phyloP scores from a whole-genome alignment of 2,329 filamentous ascomycete species.

The Trichoderma harzianum region DNA sequence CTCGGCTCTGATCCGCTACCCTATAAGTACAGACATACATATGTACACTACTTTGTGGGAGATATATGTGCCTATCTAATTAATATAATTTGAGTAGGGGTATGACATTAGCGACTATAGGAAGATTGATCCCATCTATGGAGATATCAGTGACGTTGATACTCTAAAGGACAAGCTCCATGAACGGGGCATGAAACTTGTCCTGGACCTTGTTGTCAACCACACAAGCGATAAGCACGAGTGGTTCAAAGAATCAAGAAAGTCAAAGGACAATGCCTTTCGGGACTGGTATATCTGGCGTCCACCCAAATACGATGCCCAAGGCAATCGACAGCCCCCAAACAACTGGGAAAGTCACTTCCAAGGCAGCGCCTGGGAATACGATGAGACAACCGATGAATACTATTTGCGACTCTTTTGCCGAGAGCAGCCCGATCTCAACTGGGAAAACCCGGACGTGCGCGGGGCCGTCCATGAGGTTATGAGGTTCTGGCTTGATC shows the following conservation, averaged over 20 bases:
- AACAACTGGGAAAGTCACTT: conserved; percentile 54
- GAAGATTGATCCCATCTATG: conserved; percentile 62
- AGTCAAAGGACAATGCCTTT: conserved; percentile 51
- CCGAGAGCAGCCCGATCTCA: conserved; percentile 70
- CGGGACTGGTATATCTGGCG: conserved; percentile 66
- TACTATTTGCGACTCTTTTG: conserved; percentile 68
- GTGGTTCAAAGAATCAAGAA: conserved; percentile 57
- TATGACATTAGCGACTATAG: conserved; percentile 71
- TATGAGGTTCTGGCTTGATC: conserved; percentile 71
- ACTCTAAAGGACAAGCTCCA: conserved; percentile 59
- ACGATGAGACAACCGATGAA: conserved; percentile 46
- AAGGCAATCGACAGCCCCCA: conserved; percentile 58
- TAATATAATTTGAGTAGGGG: conserved; percentile 37
- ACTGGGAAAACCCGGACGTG: conserved; percentile 69
- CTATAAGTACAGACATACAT: not conserved
- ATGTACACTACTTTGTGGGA: not conserved
- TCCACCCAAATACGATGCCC: conserved; percentile 50
- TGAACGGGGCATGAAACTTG: conserved; percentile 61
- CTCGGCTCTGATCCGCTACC: not conserved
- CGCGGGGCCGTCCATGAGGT: conserved; percentile 64
- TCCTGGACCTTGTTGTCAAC: conserved; percentile 72
- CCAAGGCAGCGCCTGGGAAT: conserved; percentile 46
- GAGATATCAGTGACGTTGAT: conserved; percentile 65
- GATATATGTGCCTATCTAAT: not conserved
- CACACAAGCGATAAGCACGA: conserved; percentile 60